Evolutionary conservation across 2,329 filamentous ascomycete genomes (phyloP).

Genomic region (Xylariaceae sp.): DNA sequence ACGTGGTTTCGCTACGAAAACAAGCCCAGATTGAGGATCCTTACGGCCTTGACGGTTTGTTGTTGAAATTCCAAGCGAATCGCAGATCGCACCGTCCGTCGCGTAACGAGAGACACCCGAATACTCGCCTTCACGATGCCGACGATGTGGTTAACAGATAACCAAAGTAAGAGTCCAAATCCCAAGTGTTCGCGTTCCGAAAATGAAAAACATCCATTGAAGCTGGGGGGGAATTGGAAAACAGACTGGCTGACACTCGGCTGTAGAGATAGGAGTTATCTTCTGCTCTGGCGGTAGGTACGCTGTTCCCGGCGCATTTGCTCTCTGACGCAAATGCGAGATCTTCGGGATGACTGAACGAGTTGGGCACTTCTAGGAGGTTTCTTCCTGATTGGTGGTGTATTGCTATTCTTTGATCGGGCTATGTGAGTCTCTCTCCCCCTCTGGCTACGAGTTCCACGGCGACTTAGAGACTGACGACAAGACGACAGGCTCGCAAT

Average conservation of each 20-base stretch:
- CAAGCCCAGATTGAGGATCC: not conserved
- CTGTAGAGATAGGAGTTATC: slow-evolving; percentile 84
- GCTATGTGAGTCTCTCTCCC: slow-evolving; percentile 63
- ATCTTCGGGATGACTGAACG: slow-evolving; percentile 9
- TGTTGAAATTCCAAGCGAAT: not conserved
- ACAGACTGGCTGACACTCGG: slow-evolving; percentile 4
- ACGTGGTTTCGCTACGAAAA: not conserved
- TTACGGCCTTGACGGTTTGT: not conserved
- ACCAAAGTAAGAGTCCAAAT: slow-evolving; percentile 67
- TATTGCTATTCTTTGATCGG: slow-evolving; percentile 96
- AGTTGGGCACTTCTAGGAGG: slow-evolving; percentile 54
- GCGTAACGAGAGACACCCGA: slow-evolving; percentile 1
- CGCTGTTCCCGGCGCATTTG: slow-evolving; percentile 21
- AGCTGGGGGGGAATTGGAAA: not conserved
- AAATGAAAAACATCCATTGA: not conserved
- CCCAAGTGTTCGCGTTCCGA: not conserved
- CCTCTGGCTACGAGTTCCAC: slow-evolving; percentile 1
- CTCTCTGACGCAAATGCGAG: slow-evolving; percentile 14
- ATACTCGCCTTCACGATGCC: slow-evolving; percentile 52
- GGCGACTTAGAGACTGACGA: slow-evolving; percentile 16
- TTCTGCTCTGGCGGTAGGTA: slow-evolving; percentile 95
- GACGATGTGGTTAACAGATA: slow-evolving; percentile 93
- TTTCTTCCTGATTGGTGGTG: slow-evolving; percentile 89
- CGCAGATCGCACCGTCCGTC: not conserved
- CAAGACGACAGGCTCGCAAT: slow-evolving; percentile 71